Percentiles rank a stretch among this genome's conserved stretches.
These are phyloP conservation scores for Penicillium italicum DNA, from an alignment of 2,329 filamentous ascomycete species.

Conservation along the genomic window DNA sequence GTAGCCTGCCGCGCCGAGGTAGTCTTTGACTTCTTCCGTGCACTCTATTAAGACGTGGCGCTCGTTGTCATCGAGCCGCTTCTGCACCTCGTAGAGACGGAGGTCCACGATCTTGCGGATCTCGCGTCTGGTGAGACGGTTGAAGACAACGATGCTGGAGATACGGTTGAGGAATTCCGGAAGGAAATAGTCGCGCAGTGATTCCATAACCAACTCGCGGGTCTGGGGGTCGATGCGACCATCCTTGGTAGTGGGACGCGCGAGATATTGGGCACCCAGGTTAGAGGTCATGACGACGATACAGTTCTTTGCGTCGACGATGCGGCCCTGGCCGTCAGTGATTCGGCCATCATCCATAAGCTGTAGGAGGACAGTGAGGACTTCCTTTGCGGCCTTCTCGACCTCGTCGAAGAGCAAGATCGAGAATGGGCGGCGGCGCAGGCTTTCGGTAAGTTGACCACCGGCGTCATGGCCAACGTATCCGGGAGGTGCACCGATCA, in stretches of 20 bases:
- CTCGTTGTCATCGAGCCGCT: conserved; percentile 77
- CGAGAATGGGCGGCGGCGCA: conserved; percentile 92
- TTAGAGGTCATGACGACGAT: conserved; percentile 99
- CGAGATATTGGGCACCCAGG: conserved; percentile 88
- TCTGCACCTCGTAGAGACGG: conserved; percentile 82
- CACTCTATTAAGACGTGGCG: conserved; percentile 84
- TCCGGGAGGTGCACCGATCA: conserved; percentile 96
- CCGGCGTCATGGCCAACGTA: conserved; percentile 97
- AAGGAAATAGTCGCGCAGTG: conserved; percentile 92
- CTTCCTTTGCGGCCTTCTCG: conserved; percentile 97
- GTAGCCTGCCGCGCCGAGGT: conserved; percentile 86
- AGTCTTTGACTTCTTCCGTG: conserved; percentile 82
- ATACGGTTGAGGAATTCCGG: conserved; percentile 99
- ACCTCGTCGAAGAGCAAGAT: conserved; percentile 98
- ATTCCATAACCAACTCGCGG: conserved; percentile 82
- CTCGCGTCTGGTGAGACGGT: conserved; percentile 82
- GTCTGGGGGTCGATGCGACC: conserved; percentile 84
- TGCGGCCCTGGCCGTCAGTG: conserved; percentile 92
- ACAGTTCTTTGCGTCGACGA: conserved; percentile 94
- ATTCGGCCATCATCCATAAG: conserved; percentile 99
- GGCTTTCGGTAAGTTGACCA: conserved; percentile 89
- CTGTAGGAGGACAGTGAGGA: conserved; percentile 94
- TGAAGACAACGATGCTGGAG: conserved; percentile 95
- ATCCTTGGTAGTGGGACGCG: conserved; percentile 70
- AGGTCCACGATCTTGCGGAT: conserved; percentile 96